Base-by-base conservation (phyloP, 2,329 filamentous ascomycete genomes). In the Aspergillus quadrilineatus region DNA sequence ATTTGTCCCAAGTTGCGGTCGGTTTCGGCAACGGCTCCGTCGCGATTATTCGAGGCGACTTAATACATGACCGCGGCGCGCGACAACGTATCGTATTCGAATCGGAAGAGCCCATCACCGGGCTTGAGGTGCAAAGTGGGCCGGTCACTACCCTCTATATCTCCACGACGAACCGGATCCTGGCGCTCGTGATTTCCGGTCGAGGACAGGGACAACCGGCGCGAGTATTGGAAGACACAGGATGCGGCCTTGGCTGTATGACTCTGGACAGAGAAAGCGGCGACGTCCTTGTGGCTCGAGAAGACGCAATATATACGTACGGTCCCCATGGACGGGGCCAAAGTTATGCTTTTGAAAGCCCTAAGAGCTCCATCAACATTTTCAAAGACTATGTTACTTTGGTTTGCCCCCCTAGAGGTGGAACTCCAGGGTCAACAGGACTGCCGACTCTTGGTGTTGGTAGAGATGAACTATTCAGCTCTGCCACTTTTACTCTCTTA, bases 291-390 rank as follows among this genome's bases (percentile, higher is more conserved):
- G 88, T 99, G n/a, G 94, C 89, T 1, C 82, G 94, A 59, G 91
- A 97, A 64, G 95, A 99, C 81, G 94, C 93, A 6, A 89, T 99
- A 53, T 97, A 97, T 75, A 92, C 90, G 57, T 99, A 97, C 74
- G 89, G 88, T 0, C 77, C 89, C 0, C 89, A 94, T 57, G 93
- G 93, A 0, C 85, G 92, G 57, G 92, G 92, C 0, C 88, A 91
- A 1, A 93, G 91, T 41, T 92, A 90, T 73, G 92, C 92, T 0
- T 97, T 95, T 69, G 93, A 99, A 70, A 89, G 90, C 4, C 86
- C 89, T 6, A 99, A 99, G 77, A 92, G 87, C 65, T 81, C 90
- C 54, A 85, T 97, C 36, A 82, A 85, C 44, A 84, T 89, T 12
- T 94, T 89, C 73, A 85, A 87, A 55, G 89, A 96, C 66, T 97